Evolutionary conservation across 1,284 basidiomycete genomes (phyloP).

Genomic region (Phenoliferia sp.): DNA sequence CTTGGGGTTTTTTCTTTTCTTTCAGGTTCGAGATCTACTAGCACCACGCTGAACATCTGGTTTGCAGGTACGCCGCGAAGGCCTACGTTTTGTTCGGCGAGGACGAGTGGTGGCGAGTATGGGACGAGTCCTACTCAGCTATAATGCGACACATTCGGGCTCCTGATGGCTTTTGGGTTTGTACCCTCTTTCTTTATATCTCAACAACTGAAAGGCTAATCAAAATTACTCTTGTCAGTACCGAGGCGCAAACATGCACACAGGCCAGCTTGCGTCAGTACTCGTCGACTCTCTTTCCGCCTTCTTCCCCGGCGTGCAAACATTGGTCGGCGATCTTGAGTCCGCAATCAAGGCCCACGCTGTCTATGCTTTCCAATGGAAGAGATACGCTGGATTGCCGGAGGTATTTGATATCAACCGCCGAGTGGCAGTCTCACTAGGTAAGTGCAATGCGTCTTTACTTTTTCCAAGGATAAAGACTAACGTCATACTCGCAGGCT

Average conservation of each 20-base stretch:
- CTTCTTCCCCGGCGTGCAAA: slow-evolving; percentile 84
- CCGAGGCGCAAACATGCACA: slow-evolving; percentile 70
- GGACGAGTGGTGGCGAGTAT: slow-evolving; percentile 82
- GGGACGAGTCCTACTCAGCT: slow-evolving; percentile 75
- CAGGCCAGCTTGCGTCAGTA: slow-evolving; percentile 62
- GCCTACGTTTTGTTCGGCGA: slow-evolving; percentile 53
- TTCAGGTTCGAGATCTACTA: background rate
- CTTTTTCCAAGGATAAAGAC: background rate
- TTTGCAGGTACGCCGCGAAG: slow-evolving; percentile 54
- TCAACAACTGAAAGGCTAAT: slow-evolving; percentile 29
- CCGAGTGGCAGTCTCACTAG: slow-evolving; percentile 52
- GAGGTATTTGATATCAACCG: slow-evolving; percentile 80
- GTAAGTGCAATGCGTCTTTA: background rate
- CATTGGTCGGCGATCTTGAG: slow-evolving; percentile 81
- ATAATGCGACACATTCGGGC: slow-evolving; percentile 79
- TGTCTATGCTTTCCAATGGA: slow-evolving; percentile 65
- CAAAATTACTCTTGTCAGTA: no score
- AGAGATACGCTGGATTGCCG: slow-evolving; percentile 72
- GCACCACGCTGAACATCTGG: background rate
- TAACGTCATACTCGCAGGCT: slow-evolving; percentile 13
- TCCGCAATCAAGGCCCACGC: slow-evolving; percentile 46
- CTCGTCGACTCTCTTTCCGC: slow-evolving; percentile 79
- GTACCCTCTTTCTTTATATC: slow-evolving; percentile 38
- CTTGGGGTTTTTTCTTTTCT: background rate
- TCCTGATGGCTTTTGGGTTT: slow-evolving; percentile 83